Percentiles rank a stretch among this genome's conserved stretches.
Conservation (phyloP, 805 yeast species). For the Metschnikowia similis region DNA sequence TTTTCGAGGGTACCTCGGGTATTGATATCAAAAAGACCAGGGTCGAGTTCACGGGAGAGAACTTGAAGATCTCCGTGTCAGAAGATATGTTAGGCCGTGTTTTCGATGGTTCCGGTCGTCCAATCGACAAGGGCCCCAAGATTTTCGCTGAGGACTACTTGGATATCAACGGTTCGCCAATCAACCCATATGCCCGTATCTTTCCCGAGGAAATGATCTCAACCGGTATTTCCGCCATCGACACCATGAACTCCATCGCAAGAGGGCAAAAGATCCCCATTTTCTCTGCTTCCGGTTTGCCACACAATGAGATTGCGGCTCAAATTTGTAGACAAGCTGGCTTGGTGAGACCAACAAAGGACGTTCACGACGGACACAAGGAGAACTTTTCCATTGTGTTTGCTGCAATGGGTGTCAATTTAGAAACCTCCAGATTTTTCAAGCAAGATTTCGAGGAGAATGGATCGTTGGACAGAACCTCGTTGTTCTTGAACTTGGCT, state of each 20-base stretch:
- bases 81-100: conserved; percentile 98
- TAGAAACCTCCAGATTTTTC: conserved; percentile 97
- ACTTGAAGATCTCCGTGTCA: conserved; percentile 87
- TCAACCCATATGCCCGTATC: conserved; percentile 96
- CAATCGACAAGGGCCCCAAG: conserved; percentile 97
- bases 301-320: conserved; percentile 99
- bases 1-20: conserved; percentile 98
- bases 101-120: conserved; percentile 98
- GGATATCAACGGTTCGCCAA: conserved; percentile 98
- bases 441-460: conserved; percentile 99
- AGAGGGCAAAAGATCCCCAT: conserved; percentile 99
- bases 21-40: conserved; percentile 97
- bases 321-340: conserved; percentile 99
- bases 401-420: conserved; percentile 99
- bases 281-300: conserved; percentile 98
- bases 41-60: conserved; percentile 95
- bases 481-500: conserved; percentile 94
- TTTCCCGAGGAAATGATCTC: conserved; percentile 99
- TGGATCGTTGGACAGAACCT: conserved; percentile 96
- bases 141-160: conserved; percentile 97
- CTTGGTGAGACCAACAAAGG: conserved; percentile 97
- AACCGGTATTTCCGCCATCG: conserved; percentile 97
- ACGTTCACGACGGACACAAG: conserved; percentile 99
- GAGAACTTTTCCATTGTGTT: conserved; percentile 98
- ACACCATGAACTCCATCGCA: conserved; percentile 99